These are phyloP conservation scores for Paraphaeosphaeria sporulosa DNA, from an alignment of 2,329 filamentous ascomycete genomes.

Conservation along the genomic window DNA sequence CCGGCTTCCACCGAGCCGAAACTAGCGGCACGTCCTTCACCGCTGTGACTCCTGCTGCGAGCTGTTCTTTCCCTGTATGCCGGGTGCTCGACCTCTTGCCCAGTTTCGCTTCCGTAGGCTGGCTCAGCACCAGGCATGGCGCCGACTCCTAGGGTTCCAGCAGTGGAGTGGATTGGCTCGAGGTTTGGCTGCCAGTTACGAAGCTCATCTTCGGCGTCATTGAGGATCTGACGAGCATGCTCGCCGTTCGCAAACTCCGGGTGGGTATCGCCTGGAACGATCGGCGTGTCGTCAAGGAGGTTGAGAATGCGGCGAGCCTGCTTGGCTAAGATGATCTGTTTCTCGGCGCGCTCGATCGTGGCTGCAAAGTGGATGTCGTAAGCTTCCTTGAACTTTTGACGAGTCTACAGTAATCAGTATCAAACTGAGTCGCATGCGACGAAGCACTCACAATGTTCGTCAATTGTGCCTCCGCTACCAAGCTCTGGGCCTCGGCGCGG, in stretches of 20 bases:
- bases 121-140: constrained; percentile 48
- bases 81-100: constrained; percentile 24
- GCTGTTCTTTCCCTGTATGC: constrained; percentile 27
- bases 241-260: constrained; percentile 70
- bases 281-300: constrained; percentile 86
- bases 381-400: constrained; percentile 94
- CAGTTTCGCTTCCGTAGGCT: constrained; percentile 23
- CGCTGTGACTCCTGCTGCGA: constrained; percentile 32
- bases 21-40: constrained; percentile 31
- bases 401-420: constrained; percentile 68
- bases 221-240: constrained; percentile 83
- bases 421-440: neutral
- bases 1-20: constrained; percentile 32
- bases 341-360: constrained; percentile 94
- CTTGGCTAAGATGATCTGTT: constrained; percentile 91
- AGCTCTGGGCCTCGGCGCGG: constrained; percentile 90
- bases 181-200: constrained; percentile 71
- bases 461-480: constrained; percentile 95
- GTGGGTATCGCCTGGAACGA: constrained; percentile 83
- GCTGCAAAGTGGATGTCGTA: constrained; percentile 88
- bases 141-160: constrained; percentile 58
- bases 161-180: constrained; percentile 61
- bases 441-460: constrained; percentile 79
- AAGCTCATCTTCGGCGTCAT: constrained; percentile 90
- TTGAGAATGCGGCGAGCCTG: constrained; percentile 86